These are phyloP conservation scores for Penicillium sp. DNA, from an alignment of 2,329 filamentous ascomycete species.

Conservation along the genomic window DNA sequence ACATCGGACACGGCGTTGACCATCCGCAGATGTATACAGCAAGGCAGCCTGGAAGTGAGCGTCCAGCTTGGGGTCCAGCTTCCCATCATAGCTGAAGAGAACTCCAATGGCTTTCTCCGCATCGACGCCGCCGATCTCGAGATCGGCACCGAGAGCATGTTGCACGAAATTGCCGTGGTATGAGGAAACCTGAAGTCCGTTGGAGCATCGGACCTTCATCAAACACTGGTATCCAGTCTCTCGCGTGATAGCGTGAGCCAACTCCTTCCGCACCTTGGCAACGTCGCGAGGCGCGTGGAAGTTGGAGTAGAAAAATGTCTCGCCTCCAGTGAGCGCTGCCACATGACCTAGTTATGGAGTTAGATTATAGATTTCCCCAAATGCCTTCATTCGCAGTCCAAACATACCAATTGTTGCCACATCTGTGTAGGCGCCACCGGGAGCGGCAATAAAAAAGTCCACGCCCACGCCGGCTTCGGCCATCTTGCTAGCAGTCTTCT, in stretches of 20 bases:
- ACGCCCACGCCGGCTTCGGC: slow-evolving; percentile 83
- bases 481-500: slow-evolving; percentile 85
- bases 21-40: slow-evolving; percentile 89
- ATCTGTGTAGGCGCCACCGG: slow-evolving; percentile 88
- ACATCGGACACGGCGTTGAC: slow-evolving; percentile 88
- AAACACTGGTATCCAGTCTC: slow-evolving; percentile 95
- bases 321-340: slow-evolving; percentile 86
- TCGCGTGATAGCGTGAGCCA: slow-evolving; percentile 82
- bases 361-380: slow-evolving; percentile 9
- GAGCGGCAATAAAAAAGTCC: slow-evolving; percentile 93
- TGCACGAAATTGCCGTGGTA: slow-evolving; percentile 98
- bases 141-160: slow-evolving; percentile 90
- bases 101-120: slow-evolving; percentile 92
- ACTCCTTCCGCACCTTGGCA: slow-evolving; percentile 81
- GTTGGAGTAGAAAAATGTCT: slow-evolving; percentile 96
- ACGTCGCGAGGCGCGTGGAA: slow-evolving; percentile 88
- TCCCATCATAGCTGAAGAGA: slow-evolving; percentile 93
- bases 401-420: slow-evolving; percentile 83
- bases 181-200: slow-evolving; percentile 88
- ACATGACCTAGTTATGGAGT: slow-evolving; percentile 68
- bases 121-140: slow-evolving; percentile 91
- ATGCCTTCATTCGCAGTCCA: slow-evolving; percentile 9
- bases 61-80: slow-evolving; percentile 94
- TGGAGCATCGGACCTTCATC: slow-evolving; percentile 98
- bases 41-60: slow-evolving; percentile 96